Evolutionary conservation across 176 grass and related monocot genomes (phyloP).

Genomic region (Oryza brachyantha): DNA sequence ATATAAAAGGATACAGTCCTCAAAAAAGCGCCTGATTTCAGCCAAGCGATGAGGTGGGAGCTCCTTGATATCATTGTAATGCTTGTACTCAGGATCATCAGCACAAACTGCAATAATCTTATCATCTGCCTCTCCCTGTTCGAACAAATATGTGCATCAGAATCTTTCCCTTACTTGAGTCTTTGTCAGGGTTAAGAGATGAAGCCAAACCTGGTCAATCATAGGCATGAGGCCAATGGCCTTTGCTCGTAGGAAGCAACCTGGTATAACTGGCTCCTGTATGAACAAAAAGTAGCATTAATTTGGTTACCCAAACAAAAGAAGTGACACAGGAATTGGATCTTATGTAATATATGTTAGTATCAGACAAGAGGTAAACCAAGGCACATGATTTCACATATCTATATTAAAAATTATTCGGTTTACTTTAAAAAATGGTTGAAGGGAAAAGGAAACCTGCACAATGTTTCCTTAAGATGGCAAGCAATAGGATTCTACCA

Average conservation of each 20-base stretch:
- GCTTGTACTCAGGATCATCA: conserved; percentile 96
- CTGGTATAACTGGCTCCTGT: conserved; percentile 93
- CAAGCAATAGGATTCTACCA: neutral
- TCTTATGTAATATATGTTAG: neutral
- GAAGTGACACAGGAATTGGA: neutral
- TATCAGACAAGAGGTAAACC: neutral
- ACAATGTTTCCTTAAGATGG: neutral
- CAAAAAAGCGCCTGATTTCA: conserved; percentile 96
- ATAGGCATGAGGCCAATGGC: conserved; percentile 97
- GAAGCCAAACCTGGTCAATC: conserved; percentile 86
- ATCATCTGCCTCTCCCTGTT: conserved; percentile 90
- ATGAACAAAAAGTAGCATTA: neutral
- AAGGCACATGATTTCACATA: neutral
- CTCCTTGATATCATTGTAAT: conserved; percentile 93
- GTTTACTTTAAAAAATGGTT: neutral
- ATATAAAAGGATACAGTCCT: conserved; percentile 80
- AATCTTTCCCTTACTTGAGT: neutral
- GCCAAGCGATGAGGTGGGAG: conserved; percentile 93
- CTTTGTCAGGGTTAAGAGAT: neutral
- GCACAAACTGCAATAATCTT: conserved; percentile 99
- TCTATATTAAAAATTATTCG: neutral
- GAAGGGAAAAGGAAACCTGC: neutral
- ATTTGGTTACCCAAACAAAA: neutral
- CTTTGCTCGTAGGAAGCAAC: conserved; percentile 88
- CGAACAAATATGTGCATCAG: conserved; percentile 22